Evolutionary conservation across 169 alveolate species (phyloP), one percentile per base, ranked within the genome.

Genomic region (Perkinsus olseni): DNA sequence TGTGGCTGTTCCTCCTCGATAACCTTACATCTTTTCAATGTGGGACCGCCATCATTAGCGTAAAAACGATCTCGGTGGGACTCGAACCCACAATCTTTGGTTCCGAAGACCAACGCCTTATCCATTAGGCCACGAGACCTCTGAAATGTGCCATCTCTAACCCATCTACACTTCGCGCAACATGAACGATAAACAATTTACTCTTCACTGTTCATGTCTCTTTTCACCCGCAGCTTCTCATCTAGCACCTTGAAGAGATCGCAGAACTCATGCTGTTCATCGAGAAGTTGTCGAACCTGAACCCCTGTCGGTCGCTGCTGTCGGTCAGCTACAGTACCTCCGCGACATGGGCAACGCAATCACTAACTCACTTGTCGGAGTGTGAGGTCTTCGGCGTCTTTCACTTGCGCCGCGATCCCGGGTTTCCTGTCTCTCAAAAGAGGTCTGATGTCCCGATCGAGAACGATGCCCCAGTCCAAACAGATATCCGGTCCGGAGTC

Each of bases 51-150:
- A 45, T 10, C 6, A 45, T 45, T 45, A 45, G 24, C 6, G 24
- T 6, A 45, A 45, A 45, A 45, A 45, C 62, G 62, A 45, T 45
- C 62, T 45, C 62, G 62, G 62, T 45, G 62, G 62, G 62, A 45
- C 62, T 45, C 62, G 62, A 45, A 45, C 62, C 62, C 62, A 45
- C 62, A 45, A 45, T 45, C 62, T 45, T 45, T 45, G 62, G 62
- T 45, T 45, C 62, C 82, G 82, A 62, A 62, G 82, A 62, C 82
- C 82, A 62, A 62, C 82, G 82, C 82, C 82, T 62, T 62, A 62
- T 62, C 82, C 82, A 62, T 62, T 62, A 62, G 82, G 82, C 82
- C 82, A 62, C 82, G 82, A 62, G 82, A 62, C 82, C 82, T 21
- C 36, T 62, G 82, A 62, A 45, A 10, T 45, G 6, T 45, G 82